These are phyloP conservation scores for Aspergillus unguis DNA, from an alignment of 2,329 filamentous ascomycete genomes.

Conservation along the genomic window DNA sequence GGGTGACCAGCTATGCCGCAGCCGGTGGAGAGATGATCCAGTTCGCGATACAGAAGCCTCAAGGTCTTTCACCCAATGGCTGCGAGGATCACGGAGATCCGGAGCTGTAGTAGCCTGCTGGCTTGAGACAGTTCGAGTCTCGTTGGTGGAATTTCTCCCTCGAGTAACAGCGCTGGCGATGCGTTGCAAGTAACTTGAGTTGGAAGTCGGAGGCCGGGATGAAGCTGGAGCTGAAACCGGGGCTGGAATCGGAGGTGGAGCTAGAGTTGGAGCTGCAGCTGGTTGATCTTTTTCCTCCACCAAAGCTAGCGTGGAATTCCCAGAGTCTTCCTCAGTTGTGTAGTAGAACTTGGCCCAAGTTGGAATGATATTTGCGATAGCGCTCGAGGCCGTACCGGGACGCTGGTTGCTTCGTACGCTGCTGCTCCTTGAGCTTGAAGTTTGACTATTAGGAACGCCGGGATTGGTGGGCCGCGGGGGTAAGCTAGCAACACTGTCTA, in stretches of 20 bases:
- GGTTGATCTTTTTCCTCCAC: conserved; percentile 33
- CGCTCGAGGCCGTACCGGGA: conserved; percentile 46
- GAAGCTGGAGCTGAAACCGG: conserved; percentile 18
- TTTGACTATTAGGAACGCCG: conserved; percentile 37
- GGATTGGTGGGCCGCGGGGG: conserved; percentile 31
- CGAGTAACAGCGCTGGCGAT: conserved; percentile 29
- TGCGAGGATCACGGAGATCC: conserved; percentile 42
- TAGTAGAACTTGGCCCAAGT: conserved; percentile 64
- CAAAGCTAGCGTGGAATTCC: conserved; percentile 44
- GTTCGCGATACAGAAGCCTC: conserved; percentile 21
- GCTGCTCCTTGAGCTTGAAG: conserved; percentile 43
- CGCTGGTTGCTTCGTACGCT: conserved; percentile 36
- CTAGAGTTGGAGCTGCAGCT: conserved; percentile 26
- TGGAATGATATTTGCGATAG: conserved; percentile 43
- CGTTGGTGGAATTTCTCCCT: conserved; percentile 25
- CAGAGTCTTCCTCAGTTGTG: conserved; percentile 58
- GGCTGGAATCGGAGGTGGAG: conserved; percentile 25
- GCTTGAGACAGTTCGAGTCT: conserved; percentile 15
- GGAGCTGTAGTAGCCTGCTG: conserved; percentile 4
- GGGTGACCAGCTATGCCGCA: conserved; percentile 67
- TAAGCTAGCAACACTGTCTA: conserved; percentile 37
- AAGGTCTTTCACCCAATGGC: conserved; percentile 40
- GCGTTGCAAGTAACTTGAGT: conserved; percentile 30
- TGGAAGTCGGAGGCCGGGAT: conserved; percentile 29
- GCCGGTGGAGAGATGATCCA: conserved; percentile 40